Base-by-base conservation (phyloP, 257 asterid genomes). In the Solanum dulcamara region DNA sequence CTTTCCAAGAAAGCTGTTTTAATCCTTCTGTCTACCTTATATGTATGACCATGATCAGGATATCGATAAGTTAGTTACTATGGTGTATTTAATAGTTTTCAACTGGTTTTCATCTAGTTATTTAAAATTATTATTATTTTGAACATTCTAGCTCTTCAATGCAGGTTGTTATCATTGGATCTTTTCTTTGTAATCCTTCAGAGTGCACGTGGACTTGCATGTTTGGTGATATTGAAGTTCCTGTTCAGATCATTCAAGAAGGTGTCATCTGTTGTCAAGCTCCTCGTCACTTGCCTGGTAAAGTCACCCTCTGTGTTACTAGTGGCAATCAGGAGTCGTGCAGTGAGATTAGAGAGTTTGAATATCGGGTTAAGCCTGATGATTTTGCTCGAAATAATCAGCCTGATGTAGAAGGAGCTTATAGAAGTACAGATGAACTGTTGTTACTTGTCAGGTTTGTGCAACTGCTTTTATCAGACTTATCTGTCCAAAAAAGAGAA, bases 161-260 rank as follows among this genome's bases (percentile, higher is more conserved):
- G 89, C 95, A 97, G 99, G 92, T 97, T 81, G 80, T 94, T 89
- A 89, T 95, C 81, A 88, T 93, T 85, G 99, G 99, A 79, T 92
- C 97, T 80, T 97, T 97, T 89, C 92, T 90, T 89, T 92, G 91
- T 84, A 93, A 92, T 86, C 90, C 96, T 48, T 92, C 90, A 7
- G 95, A 89, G 88, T 81, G 91, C 89, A 83, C 84, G 38, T 97
- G 98, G 98, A 94, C 92, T 81, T 97, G 98, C 88, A 94, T 97
- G 99, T 93, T 97, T 88, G 99, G 97, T 70, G 94, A 91, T 89
- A 90, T 87, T 84, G 97, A 97, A 94, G 97, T 94, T 86, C 97
- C 98, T 77, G 89, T 91, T 85, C 93, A 91, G 90, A 90, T 97
- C 59, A 88, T 95, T 89, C 99, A 92, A 89, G 95, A 92, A 80